Conservation (phyloP, 768 basidiomycete species). For the Polyporus arcularius region DNA sequence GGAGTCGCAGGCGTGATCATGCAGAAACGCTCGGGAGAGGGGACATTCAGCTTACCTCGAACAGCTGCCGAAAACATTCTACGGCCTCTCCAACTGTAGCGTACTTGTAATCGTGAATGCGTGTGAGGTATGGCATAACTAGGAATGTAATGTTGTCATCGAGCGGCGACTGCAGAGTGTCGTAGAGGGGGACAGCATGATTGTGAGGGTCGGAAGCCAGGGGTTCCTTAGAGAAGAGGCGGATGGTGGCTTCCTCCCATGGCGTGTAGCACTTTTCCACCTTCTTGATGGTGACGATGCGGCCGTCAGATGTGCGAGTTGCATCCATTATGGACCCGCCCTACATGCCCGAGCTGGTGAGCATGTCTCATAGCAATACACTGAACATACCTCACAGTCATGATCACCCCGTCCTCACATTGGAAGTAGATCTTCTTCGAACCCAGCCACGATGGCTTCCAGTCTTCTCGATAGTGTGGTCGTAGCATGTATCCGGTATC, state of each 20-base stretch:
- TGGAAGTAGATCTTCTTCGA: not conserved
- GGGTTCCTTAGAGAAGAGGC: constrained; percentile 5
- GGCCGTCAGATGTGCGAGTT: constrained; percentile 19
- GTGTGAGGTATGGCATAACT: constrained; percentile 35
- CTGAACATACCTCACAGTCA: not conserved
- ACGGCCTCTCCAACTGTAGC: constrained; percentile 38
- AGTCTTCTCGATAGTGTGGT: constrained; percentile 25
- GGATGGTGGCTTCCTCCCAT: constrained; percentile 16
- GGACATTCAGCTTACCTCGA: constrained; percentile 29
- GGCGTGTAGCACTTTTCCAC: constrained; percentile 16
- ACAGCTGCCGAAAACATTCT: constrained; percentile 34
- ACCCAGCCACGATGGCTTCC: constrained; percentile 29
- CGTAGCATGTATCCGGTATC: constrained; percentile 26
- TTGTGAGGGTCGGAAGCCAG: constrained; percentile 22
- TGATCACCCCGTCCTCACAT: constrained; percentile 8
- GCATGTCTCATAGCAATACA: not conserved
- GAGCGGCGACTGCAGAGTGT: constrained; percentile 20
- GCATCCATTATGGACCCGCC: constrained; percentile 20
- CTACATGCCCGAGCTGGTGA: not conserved
- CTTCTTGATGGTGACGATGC: constrained; percentile 17
- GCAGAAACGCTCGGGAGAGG: not conserved
- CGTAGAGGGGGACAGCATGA: constrained; percentile 25
- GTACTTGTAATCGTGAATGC: constrained; percentile 31
- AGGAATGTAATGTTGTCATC: constrained; percentile 18
- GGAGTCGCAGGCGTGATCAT: not conserved